Evolutionary conservation across 495 filamentous ascomycete genomes (phyloP).

Genomic region (Baudoinia panamericana): DNA sequence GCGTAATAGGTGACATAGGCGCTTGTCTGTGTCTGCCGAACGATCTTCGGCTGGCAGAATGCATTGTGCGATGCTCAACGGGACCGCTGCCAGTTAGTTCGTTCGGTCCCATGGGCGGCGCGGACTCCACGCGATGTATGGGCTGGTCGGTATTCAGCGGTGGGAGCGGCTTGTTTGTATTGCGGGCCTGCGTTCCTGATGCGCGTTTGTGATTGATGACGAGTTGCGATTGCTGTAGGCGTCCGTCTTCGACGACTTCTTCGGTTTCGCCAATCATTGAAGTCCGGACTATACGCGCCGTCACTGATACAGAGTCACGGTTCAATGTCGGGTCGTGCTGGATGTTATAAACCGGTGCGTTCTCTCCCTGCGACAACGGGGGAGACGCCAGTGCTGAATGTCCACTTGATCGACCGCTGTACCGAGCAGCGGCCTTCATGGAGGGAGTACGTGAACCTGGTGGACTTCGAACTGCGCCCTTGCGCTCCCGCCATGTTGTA

Average conservation of each 20-base stretch:
- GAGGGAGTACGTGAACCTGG: slow-evolving; percentile 4
- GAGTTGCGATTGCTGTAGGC: slow-evolving; percentile 58
- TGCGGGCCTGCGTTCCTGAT: slow-evolving; percentile 18
- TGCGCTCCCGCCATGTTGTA: slow-evolving; percentile 1
- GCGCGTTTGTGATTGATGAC: slow-evolving; percentile 54
- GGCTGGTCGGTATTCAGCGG: slow-evolving; percentile 1
- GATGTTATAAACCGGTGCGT: slow-evolving; percentile 8
- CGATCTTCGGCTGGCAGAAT: slow-evolving; percentile 26
- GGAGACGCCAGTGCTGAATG: not conserved
- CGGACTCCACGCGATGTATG: too few relatives aligned
- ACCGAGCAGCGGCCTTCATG: not conserved
- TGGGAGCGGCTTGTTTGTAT: slow-evolving; percentile 5
- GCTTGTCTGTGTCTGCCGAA: slow-evolving; percentile 32
- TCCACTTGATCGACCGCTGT: slow-evolving; percentile 10
- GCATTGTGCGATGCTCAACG: slow-evolving; percentile 18
- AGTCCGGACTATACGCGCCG: slow-evolving; percentile 55
- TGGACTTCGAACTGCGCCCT: slow-evolving; percentile 6
- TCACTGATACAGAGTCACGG: slow-evolving; percentile 68
- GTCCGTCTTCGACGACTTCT: slow-evolving; percentile 33
- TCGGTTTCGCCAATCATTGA: slow-evolving; percentile 18
- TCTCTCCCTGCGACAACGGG: not conserved
- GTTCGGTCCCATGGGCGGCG: too few relatives aligned
- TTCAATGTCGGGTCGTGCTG: slow-evolving; percentile 10
- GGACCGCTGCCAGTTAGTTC: slow-evolving; percentile 1
- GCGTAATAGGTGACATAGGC: slow-evolving; percentile 26